phyloP scores from a whole-genome alignment of 2,329 filamentous ascomycete genomes.

The Diaporthe sp. region DNA sequence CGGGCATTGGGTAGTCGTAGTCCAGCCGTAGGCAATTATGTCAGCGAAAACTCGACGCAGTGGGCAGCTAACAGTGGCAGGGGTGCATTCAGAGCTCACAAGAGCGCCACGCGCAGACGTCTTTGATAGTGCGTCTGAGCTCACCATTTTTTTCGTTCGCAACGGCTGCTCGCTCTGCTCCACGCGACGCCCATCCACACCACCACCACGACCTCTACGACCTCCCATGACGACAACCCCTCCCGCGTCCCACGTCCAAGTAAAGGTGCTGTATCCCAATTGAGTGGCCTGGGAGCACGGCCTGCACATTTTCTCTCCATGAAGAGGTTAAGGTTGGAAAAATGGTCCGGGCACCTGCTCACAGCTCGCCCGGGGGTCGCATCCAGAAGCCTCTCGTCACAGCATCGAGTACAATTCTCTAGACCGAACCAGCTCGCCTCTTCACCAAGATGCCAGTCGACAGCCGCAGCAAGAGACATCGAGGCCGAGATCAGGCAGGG shows the following conservation, averaged over 20 bases:
- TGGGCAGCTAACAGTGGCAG: slow-evolving; percentile 12
- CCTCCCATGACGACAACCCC: slow-evolving; percentile 39
- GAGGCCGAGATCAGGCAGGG: slow-evolving; percentile 38
- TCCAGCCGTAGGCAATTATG: slow-evolving; percentile 43
- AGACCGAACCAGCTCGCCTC: slow-evolving; percentile 41
- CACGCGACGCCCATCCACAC: slow-evolving; percentile 40
- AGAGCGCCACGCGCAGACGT: slow-evolving; percentile 34
- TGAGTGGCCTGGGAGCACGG: slow-evolving; percentile 25
- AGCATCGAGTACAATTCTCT: slow-evolving; percentile 33
- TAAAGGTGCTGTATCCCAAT: slow-evolving; percentile 41
- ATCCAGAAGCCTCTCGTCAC: slow-evolving; percentile 46
- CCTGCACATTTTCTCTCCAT: slow-evolving; percentile 53
- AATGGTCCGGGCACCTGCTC: slow-evolving; percentile 73
- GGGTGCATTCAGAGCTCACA: slow-evolving; percentile 43
- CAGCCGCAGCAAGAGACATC: slow-evolving; percentile 41
- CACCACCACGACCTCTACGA: slow-evolving; percentile 34
- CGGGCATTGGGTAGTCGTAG: background rate
- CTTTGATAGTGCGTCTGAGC: slow-evolving; percentile 39
- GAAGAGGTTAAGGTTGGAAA: slow-evolving; percentile 73
- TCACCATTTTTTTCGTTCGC: slow-evolving; percentile 40
- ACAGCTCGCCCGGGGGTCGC: slow-evolving; percentile 59
- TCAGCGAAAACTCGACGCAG: slow-evolving; percentile 43
- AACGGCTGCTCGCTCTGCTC: slow-evolving; percentile 32
- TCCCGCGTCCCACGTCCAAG: slow-evolving; percentile 31
- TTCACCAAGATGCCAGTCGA: slow-evolving; percentile 51